Conservation (phyloP, 306 rosid species). For the Prunus mume region DNA sequence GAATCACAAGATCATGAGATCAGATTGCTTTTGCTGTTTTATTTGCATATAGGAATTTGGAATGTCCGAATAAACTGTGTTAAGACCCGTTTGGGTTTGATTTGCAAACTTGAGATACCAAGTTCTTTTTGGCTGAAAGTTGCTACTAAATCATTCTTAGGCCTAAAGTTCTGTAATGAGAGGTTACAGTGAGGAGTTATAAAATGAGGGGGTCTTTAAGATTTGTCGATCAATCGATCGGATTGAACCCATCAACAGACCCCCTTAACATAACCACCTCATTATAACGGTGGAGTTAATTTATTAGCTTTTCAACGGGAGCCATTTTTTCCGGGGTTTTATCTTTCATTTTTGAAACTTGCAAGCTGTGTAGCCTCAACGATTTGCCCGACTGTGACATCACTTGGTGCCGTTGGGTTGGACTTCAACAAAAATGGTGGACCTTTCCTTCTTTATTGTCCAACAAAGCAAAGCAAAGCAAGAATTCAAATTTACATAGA, state of each 20-base stretch:
- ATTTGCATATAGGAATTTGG: not conserved
- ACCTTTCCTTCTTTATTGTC: not conserved
- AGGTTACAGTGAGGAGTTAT: too few relatives aligned
- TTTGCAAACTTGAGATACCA: not conserved
- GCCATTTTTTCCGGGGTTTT: not conserved
- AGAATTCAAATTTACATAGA: not conserved
- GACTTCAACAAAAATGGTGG: not conserved
- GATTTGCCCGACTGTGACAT: slow-evolving; percentile 8
- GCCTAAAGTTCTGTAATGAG: too few relatives aligned
- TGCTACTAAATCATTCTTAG: too few relatives aligned
- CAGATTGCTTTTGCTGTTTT: not conserved
- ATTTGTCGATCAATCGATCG: too few relatives aligned
- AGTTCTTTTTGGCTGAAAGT: too few relatives aligned
- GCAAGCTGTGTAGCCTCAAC: too few relatives aligned
- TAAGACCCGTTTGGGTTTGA: not conserved
- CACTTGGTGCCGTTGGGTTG: slow-evolving; percentile 4
- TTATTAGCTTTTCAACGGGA: too few relatives aligned
- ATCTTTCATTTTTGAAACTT: too few relatives aligned
- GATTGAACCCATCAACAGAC: too few relatives aligned
- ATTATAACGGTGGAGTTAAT: too few relatives aligned
- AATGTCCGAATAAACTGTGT: not conserved
- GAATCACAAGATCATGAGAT: not conserved
- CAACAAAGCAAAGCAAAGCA: not conserved
- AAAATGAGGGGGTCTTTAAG: too few relatives aligned
- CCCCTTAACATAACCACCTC: too few relatives aligned